Conservation (phyloP, 495 filamentous ascomycete genomes). For the Copromyces sp. region DNA sequence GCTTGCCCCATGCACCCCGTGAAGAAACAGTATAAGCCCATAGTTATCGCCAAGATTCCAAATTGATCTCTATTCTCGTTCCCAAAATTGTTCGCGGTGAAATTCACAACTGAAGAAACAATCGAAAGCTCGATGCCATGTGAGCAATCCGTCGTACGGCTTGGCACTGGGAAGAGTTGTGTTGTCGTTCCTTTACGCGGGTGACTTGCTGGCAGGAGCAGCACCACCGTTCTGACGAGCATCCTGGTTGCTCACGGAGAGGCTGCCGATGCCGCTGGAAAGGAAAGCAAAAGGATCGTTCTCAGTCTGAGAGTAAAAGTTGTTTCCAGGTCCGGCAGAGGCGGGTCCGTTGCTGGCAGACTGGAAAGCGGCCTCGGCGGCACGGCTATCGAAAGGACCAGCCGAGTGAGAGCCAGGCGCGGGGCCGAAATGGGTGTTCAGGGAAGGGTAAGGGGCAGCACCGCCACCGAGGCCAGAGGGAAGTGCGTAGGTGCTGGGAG, state of each 20-base stretch:
- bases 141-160: slow-evolving; percentile 7
- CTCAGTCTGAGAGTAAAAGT: slow-evolving; percentile 48
- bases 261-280: slow-evolving; percentile 64
- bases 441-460: slow-evolving; percentile 68
- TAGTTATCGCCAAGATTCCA: slow-evolving; percentile 28
- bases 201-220: slow-evolving; percentile 53
- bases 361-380: slow-evolving; percentile 83
- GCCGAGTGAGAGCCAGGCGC: slow-evolving; percentile 67
- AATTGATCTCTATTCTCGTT: slow-evolving; percentile 26
- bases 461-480: slow-evolving; percentile 81
- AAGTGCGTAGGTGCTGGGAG: slow-evolving; percentile 80
- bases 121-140: slow-evolving; percentile 9
- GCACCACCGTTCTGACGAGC: slow-evolving; percentile 66
- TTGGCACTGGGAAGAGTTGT: slow-evolving; percentile 1
- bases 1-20: slow-evolving; percentile 1
- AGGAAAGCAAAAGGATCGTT: slow-evolving; percentile 87
- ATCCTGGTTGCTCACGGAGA: slow-evolving; percentile 77
- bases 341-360: slow-evolving; percentile 67
- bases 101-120: slow-evolving; percentile 19
- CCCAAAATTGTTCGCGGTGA: slow-evolving; percentile 14
- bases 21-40: slow-evolving; percentile 28
- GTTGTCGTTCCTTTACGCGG: slow-evolving; percentile 34
- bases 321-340: slow-evolving; percentile 54
- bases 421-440: slow-evolving; percentile 68
- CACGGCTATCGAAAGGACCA: slow-evolving; percentile 86